Percentiles rank a stretch among this genome's conserved stretches.
Conservation (phyloP, 768 basidiomycete species). For the Auricularia sp. region DNA sequence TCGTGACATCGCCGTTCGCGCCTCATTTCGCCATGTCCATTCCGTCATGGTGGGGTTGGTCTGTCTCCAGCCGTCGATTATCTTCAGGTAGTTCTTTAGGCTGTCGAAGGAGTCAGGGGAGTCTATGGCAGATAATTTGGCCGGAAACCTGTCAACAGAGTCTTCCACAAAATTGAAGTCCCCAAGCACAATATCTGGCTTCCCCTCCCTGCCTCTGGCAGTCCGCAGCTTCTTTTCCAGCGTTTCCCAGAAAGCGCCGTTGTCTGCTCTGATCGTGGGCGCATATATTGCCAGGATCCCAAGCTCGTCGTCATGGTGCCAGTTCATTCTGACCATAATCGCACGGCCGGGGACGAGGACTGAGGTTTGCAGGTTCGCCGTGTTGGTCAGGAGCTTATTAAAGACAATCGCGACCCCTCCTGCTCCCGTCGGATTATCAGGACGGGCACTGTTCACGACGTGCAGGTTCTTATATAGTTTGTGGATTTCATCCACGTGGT, state of each 20-base stretch:
- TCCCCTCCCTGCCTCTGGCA: too few relatives aligned
- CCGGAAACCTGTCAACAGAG: constrained; percentile 11
- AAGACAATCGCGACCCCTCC: too few relatives aligned
- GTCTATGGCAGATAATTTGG: background rate
- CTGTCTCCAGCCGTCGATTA: background rate
- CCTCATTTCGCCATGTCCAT: background rate
- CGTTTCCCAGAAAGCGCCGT: background rate
- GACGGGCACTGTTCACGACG: too few relatives aligned
- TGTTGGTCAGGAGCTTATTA: too few relatives aligned
- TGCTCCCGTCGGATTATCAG: too few relatives aligned
- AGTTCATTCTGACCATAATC: background rate
- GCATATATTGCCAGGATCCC: background rate
- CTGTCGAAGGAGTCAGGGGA: background rate
- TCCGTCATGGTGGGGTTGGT: background rate
- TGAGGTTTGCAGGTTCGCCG: too few relatives aligned
- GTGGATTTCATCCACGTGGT: too few relatives aligned
- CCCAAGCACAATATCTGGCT: constrained; percentile 12
- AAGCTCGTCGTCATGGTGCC: background rate
- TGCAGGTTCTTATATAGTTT: too few relatives aligned
- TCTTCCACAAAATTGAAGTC: constrained; percentile 17
- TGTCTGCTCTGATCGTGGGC: background rate
- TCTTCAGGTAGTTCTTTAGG: background rate
- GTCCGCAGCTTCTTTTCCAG: background rate
- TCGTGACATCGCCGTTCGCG: background rate
- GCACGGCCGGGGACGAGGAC: background rate